phyloP scores from a whole-genome alignment of 768 basidiomycete genomes.

The Fibroporia radiculosa region DNA sequence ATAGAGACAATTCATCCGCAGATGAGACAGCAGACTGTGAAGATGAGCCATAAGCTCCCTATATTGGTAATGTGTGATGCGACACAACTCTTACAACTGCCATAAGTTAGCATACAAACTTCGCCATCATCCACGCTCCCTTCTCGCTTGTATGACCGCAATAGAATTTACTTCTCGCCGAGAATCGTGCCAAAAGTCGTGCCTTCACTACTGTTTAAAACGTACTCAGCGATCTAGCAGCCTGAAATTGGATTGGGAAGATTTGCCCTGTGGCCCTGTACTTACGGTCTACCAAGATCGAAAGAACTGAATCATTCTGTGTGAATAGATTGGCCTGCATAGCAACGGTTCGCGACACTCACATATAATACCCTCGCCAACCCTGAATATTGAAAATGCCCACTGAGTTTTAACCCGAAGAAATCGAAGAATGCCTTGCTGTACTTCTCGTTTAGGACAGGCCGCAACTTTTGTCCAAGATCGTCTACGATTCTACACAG shows the following conservation, averaged over 20 bases:
- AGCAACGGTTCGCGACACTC: slow-evolving; percentile 12
- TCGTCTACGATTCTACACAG: slow-evolving; percentile 36
- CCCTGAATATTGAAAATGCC: too few relatives aligned
- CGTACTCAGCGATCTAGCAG: too few relatives aligned
- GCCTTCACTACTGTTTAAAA: slow-evolving; percentile 34
- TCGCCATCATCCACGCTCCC: too few relatives aligned
- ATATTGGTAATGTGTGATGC: not conserved
- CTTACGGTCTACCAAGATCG: too few relatives aligned
- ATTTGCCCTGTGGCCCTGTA: too few relatives aligned
- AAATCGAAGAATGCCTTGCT: slow-evolving; percentile 48
- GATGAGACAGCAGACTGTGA: not conserved
- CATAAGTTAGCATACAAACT: too few relatives aligned
- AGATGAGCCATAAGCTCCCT: too few relatives aligned
- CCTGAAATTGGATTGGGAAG: too few relatives aligned
- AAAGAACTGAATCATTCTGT: too few relatives aligned
- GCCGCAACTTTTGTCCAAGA: slow-evolving; percentile 49
- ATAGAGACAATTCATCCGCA: slow-evolving; percentile 19
- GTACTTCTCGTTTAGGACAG: slow-evolving; percentile 41
- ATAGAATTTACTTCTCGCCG: slow-evolving; percentile 2
- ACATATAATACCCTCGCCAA: slow-evolving; percentile 62
- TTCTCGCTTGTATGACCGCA: not conserved
- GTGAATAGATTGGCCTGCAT: too few relatives aligned
- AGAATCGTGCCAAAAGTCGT: slow-evolving; percentile 42
- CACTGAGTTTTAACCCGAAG: slow-evolving; percentile 46
- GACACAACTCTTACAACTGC: too few relatives aligned